Base-by-base conservation (phyloP, 2,329 filamentous ascomycete species). In the Aspergillus novofumigatus region DNA sequence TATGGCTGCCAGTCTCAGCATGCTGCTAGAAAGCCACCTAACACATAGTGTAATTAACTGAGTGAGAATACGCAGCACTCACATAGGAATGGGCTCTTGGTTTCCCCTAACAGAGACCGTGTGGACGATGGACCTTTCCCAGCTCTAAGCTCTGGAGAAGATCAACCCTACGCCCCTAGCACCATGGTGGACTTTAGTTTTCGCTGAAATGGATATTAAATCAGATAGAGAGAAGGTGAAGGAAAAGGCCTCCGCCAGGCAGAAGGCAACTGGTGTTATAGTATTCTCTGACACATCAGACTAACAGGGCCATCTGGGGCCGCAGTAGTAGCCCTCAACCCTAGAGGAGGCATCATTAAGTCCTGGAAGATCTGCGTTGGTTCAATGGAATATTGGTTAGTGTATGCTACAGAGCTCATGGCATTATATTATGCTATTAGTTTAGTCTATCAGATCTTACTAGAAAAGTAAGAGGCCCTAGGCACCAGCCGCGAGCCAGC, bases 131-230 rank as follows among this genome's bases (percentile, higher is more conserved):
- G 29, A 60, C 52, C 23, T 63, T 2, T 45, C 56, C 6, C 53
- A 61, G 23, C 42, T 66, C 2, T 44, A 58, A 1, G 56, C 55
- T 23, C 50, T 70, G 23, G 67, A 70, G 42, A 69, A 38, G 9
- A 69, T 69, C 9, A 59, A 67, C 42, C 62, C 61, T 51, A 52
- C 26, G 1, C 63, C 60, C 20, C 50, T 60, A 25, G 49, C 59
- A 52, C 66, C 60, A 9, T 70, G 62, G 66, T 58, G 59, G 38
- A 14, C 21, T 2, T 49, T 62, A 10, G 26, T 58, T 26, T 70
- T 67, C 55, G 21, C 52, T 14, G 53, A 66, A 52, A 66, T 69
- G 21, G 57, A 66, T 26, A 62, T 71, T 29, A 53, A 61, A 47
- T 44, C 51, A 21, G 61, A 69, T 53, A 55, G 61, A 49, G 63